Evolutionary conservation across 345 rosid genomes (phyloP), one percentile per base, ranked within the genome.

Genomic region (Eucalyptus pauciflora): DNA sequence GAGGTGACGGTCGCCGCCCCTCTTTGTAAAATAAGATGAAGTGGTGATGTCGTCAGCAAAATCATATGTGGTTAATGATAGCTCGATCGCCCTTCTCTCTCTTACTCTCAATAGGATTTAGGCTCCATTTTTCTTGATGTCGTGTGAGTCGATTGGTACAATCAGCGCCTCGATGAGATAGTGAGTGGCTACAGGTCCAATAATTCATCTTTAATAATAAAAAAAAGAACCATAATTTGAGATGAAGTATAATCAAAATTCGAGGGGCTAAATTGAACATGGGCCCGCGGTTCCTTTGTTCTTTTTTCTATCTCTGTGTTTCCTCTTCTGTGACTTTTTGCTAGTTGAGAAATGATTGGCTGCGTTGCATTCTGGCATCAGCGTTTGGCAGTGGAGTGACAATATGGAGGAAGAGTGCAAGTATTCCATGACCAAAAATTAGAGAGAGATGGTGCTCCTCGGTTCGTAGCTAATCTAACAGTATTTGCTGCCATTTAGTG

Each of bases 51-150:
- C 1, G 1, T 71, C 3, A 18, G 6, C 2, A 18, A 71, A 5
- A 4, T 71, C 4, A 6, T 5, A 9, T 18, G 1, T 37, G 2
- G 0, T 7, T 10, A 41, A 2, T 3, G 27, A 71, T 37, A 18
- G 4, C 8, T 37, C 2, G 1, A 33, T 5, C 8, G 0, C 4
- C 4, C 13, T 37, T 37, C 0, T 71, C 13, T 71, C 2, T 71
- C 2, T 67, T 1, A 52, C 1, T 67, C 18, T 31, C 4, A 10
- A 18, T 10, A 10, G 0, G 14, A 37, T 71, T 20, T 10, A 11
- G 4, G 27, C 25, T 71, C 22, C 25, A 18, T 71, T 71, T 69
- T 37, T 18, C 43, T 10, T 37, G 11, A 69, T 17, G 3, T 71
- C 8, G 2, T 18, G 14, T 10, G 3, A 69, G 13, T 8, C 1